Base-by-base conservation (phyloP, 2,329 filamentous ascomycete species). In the Calonectria ilicicola region DNA sequence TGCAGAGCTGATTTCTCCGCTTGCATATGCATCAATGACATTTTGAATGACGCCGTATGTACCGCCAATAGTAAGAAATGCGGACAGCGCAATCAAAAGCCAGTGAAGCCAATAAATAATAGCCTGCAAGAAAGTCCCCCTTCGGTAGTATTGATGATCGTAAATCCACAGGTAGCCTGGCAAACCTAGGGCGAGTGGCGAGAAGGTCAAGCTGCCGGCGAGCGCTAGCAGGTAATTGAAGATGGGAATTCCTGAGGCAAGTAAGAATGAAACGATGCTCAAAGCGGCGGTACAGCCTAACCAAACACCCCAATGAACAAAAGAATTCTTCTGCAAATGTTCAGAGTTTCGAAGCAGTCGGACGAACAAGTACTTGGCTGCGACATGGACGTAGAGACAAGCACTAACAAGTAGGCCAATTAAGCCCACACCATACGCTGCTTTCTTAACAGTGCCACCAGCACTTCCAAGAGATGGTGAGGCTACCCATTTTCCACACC, bases 401-500 rank as follows among this genome's bases (percentile, higher is more conserved):
- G 67, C 73, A 27, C 74, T 77, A 56, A 77, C 75, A 15, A 77
- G 63, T 8, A 73, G 72, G 8, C 72, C 72, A 5, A 88, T 83
- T 10, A 92, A 79, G 3, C 86, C 91, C 53, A 93, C 84, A 3
- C 91, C 91, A 75, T 92, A 93, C 0, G 89, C 82, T 0, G 92
- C 85, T 80, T 90, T 91, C 83, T 93, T 92, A 75, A 93, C 84
- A 0, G 85, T 87, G 5, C 85, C 83, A 12, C 91, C 91, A 0
- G 91, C 91, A 44, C 87, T 90, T 9, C 91, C 91, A 0, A 93
- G 86, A 1, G 90, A 90, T 0, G 91, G 91, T 4, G 87, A 89
- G 0, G 91, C 89, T 5, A 93, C 90, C 87, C 89, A 93, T 72
- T 89, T 84, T 5, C 91, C 91, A 75, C 90, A 91, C 84, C 86